Conservation (phyloP, 2,329 filamentous ascomycete species). For the Blastomyces silverae region DNA sequence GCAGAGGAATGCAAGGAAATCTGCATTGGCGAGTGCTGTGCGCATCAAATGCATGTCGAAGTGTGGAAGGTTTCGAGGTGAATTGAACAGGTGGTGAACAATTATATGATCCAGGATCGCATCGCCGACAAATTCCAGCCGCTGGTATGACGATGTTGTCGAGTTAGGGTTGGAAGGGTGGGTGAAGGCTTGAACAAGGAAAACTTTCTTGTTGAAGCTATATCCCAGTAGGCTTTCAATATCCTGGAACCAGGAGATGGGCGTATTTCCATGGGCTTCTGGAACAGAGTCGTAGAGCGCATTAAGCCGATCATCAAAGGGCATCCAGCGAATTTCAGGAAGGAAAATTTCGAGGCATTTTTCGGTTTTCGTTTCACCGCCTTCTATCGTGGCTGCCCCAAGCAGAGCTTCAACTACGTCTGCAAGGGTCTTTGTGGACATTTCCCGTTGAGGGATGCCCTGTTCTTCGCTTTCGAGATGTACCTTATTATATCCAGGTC, state of each 20-base stretch:
- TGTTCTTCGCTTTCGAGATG: constrained; percentile 27
- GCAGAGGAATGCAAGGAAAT: constrained; percentile 70
- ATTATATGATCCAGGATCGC: constrained; percentile 74
- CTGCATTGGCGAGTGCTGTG: constrained; percentile 68
- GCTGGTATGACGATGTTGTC: constrained; percentile 57
- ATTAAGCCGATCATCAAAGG: constrained; percentile 39
- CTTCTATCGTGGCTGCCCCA: constrained; percentile 64
- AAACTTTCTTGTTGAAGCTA: constrained; percentile 57
- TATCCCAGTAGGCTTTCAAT: constrained; percentile 66
- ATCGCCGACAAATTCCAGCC: constrained; percentile 84
- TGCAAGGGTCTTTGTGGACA: constrained; percentile 74
- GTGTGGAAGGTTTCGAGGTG: constrained; percentile 44
- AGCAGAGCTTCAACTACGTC: constrained; percentile 84
- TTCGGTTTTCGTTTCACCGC: constrained; percentile 58
- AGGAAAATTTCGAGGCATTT: constrained; percentile 62
- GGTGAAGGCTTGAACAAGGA: constrained; percentile 74
- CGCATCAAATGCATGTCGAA: constrained; percentile 68
- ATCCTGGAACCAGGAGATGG: constrained; percentile 34
- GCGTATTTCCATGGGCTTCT: constrained; percentile 33
- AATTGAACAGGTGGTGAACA: constrained; percentile 53
- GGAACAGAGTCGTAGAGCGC: constrained; percentile 43
- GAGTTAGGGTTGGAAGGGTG: constrained; percentile 53
- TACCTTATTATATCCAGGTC: constrained; percentile 53
- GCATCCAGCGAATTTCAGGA: constrained; percentile 51
- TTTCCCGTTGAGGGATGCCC: constrained; percentile 26